Evolutionary conservation across 2,329 filamentous ascomycete genomes (phyloP).

Genomic region (Fusarium pilosicola): DNA sequence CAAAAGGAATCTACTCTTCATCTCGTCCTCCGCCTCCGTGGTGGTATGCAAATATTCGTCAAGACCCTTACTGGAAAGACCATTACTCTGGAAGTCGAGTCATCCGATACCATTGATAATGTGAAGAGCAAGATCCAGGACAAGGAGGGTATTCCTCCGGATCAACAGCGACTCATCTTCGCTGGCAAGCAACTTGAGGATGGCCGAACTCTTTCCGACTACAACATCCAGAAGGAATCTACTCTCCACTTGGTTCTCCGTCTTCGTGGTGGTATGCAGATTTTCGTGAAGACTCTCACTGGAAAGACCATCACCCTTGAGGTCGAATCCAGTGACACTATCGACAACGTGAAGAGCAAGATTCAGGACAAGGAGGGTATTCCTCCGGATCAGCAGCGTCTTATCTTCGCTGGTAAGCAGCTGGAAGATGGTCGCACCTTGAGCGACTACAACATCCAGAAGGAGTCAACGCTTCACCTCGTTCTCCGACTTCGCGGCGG

Average conservation of each 20-base stretch:
- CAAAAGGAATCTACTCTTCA: conserved; percentile 92
- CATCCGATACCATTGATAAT: conserved; percentile 91
- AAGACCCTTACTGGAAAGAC: conserved; percentile 93
- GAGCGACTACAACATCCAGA: conserved; percentile 95
- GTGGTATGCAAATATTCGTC: conserved; percentile 90
- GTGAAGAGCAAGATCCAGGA: conserved; percentile 95
- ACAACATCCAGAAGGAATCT: conserved; percentile 96
- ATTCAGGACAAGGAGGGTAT: conserved; percentile 99
- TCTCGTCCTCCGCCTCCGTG: conserved; percentile 85
- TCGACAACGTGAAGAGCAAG: conserved; percentile 97
- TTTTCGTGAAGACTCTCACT: conserved; percentile 84
- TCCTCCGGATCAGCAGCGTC: conserved; percentile 92
- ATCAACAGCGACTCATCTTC: conserved; percentile 94
- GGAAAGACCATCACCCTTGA: conserved; percentile 95
- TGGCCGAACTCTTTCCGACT: conserved; percentile 88
- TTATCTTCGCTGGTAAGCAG: conserved; percentile 97
- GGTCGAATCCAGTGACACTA: conserved; percentile 89
- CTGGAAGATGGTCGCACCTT: conserved; percentile 92
- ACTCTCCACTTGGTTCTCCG: conserved; percentile 84
- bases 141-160: conserved; percentile 92
- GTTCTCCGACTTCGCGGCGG: conserved; percentile 92
- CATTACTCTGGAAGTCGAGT: conserved; percentile 91
- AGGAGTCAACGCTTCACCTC: conserved; percentile 87
- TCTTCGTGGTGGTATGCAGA: conserved; percentile 83
- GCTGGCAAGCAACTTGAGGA: conserved; percentile 95